Conservation (phyloP, 805 yeast genomes). For the Candida alai region DNA sequence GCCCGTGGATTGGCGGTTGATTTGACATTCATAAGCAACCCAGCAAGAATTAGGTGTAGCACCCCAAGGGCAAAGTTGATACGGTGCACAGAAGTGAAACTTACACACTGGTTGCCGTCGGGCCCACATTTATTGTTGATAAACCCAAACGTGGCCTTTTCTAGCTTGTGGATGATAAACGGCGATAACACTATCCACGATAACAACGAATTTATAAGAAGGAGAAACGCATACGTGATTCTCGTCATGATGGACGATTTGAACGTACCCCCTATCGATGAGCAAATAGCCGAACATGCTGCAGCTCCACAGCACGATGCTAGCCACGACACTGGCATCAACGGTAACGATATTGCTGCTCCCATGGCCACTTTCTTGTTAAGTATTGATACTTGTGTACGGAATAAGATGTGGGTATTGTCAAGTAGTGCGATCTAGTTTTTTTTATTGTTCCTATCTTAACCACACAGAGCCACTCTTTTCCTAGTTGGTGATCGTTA, state of each 20-base stretch:
- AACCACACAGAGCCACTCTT: no score
- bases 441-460: no score
- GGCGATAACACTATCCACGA: slow-evolving; percentile 94
- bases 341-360: slow-evolving; percentile 67
- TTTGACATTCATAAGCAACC: slow-evolving; percentile 64
- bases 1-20: slow-evolving; percentile 77
- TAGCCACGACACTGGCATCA: slow-evolving; percentile 49
- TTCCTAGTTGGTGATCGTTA: no score
- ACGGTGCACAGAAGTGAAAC: slow-evolving; percentile 93
- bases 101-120: slow-evolving; percentile 73
- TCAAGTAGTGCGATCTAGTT: no score
- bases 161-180: slow-evolving; percentile 70
- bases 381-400: no score
- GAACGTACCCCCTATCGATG: slow-evolving; percentile 53
- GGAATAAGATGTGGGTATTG: no score
- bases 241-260: slow-evolving; percentile 81
- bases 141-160: slow-evolving; percentile 62
- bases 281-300: slow-evolving; percentile 58
- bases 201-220: slow-evolving; percentile 71
- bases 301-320: slow-evolving; percentile 84
- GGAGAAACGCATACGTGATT: slow-evolving; percentile 75
- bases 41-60: slow-evolving; percentile 70
- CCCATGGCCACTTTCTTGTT: no score
- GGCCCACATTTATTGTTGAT: slow-evolving; percentile 67
- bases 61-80: slow-evolving; percentile 83